phyloP scores from a whole-genome alignment of 768 basidiomycete genomes.

The Stropharia rugosoannulata region DNA sequence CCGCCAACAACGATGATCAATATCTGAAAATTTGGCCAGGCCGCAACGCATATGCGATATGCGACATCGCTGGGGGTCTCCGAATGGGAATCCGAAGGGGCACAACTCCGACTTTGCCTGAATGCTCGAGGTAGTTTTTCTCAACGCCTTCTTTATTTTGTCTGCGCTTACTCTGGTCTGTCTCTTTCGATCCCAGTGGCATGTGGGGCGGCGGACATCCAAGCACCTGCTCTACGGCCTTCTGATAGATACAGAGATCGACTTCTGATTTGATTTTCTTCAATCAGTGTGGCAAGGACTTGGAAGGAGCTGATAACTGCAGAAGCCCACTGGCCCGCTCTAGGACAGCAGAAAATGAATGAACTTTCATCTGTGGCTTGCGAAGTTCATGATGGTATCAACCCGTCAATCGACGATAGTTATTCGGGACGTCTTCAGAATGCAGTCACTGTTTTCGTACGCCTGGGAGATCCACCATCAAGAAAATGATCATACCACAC shows the following conservation, averaged over 20 bases:
- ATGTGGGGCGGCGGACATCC: neutral
- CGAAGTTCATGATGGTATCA: no score
- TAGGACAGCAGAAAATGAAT: no score
- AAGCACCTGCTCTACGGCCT: neutral
- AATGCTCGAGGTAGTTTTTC: neutral
- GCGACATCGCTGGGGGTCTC: neutral
- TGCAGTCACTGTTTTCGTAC: no score
- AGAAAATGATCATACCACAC: neutral
- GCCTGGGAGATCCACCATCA: no score
- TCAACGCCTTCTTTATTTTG: neutral
- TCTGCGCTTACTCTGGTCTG: neutral
- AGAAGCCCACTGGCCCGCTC: no score
- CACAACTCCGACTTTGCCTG: neutral
- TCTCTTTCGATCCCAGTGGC: neutral
- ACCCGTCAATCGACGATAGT: no score
- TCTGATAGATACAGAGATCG: neutral
- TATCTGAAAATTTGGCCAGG: neutral
- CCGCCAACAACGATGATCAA: neutral
- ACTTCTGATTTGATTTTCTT: neutral
- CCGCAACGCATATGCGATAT: no score
- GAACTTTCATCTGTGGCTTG: no score
- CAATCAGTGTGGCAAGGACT: no score
- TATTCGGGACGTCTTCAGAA: no score
- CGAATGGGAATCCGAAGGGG: neutral
- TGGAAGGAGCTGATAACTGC: no score